A percentile compares a stretch with the other conserved stretches of the same genome.
phyloP scores from a whole-genome alignment of 257 asterid species.

The Penstemon barbatus region DNA sequence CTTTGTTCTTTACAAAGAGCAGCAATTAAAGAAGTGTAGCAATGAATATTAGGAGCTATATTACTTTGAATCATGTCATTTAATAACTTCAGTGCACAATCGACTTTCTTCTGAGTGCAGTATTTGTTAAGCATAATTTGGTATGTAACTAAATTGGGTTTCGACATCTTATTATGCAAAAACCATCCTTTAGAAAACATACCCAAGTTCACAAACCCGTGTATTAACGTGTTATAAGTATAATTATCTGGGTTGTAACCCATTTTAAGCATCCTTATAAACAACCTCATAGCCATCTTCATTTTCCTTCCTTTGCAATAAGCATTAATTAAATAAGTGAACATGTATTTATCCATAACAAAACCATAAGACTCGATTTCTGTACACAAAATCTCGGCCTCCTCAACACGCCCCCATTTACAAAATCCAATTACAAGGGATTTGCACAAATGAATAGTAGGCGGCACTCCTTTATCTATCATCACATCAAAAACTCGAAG shows the following conservation, averaged over 20 bases:
- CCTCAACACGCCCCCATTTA: constrained; percentile 51
- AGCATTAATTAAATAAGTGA: constrained; percentile 49
- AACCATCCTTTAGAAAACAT: constrained; percentile 44
- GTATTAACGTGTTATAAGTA: constrained; percentile 51
- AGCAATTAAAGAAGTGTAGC: constrained; percentile 50
- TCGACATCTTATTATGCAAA: constrained; percentile 46
- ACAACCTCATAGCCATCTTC: constrained; percentile 63
- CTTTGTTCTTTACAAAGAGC: constrained; percentile 53
- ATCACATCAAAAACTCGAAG: constrained; percentile 41
- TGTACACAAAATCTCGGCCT: constrained; percentile 50
- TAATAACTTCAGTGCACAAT: constrained; percentile 44
- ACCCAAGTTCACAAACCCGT: constrained; percentile 54
- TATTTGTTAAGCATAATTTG: constrained; percentile 55
- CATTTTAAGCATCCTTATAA: constrained; percentile 55
- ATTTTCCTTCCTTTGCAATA: constrained; percentile 55
- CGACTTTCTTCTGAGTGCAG: constrained; percentile 48
- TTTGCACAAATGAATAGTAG: constrained; percentile 50
- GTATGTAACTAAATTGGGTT: constrained; percentile 50
- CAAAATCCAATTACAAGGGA: constrained; percentile 46
- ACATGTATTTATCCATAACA: constrained; percentile 45
- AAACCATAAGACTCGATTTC: constrained; percentile 53
- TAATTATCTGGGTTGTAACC: constrained; percentile 52
- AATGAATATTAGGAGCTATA: constrained; percentile 51
- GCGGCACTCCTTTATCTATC: constrained; percentile 42
- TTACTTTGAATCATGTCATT: constrained; percentile 37